Conservation (phyloP, 345 rosid species). For the Eucalyptus fibrosa region DNA sequence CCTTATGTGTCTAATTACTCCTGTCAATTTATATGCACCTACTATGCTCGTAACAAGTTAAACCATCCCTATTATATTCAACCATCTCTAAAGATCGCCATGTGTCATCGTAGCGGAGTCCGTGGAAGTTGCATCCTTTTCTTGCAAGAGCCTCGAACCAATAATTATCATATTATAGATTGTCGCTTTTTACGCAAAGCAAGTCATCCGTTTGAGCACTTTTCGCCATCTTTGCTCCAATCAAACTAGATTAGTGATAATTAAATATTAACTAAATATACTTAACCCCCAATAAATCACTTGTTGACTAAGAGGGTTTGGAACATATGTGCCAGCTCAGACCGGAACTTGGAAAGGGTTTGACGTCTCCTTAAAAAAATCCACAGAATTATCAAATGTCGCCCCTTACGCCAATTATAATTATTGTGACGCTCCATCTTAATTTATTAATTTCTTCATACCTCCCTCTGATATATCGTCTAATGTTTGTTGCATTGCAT, state of each 20-base stretch:
- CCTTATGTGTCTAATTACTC: not conserved
- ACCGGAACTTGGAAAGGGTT: not conserved
- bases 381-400: not conserved
- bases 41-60: not conserved
- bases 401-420: not conserved
- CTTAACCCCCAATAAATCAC: not conserved
- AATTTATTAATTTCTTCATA: not conserved
- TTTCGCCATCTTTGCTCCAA: not conserved
- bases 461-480: not conserved
- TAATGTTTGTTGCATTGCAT: not conserved
- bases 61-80: not conserved
- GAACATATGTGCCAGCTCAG: not conserved
- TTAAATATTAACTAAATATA: not conserved
- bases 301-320: not conserved
- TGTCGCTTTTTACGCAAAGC: not conserved
- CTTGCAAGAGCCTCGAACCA: not conserved
- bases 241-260: not conserved
- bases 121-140: not conserved
- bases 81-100: not conserved
- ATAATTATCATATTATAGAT: not conserved
- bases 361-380: not conserved
- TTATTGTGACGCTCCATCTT: not conserved
- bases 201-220: not conserved
- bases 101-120: not conserved
- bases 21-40: not conserved